These are phyloP conservation scores for Capsicum chinense DNA, from an alignment of 257 asterid species.

Conservation along the genomic window DNA sequence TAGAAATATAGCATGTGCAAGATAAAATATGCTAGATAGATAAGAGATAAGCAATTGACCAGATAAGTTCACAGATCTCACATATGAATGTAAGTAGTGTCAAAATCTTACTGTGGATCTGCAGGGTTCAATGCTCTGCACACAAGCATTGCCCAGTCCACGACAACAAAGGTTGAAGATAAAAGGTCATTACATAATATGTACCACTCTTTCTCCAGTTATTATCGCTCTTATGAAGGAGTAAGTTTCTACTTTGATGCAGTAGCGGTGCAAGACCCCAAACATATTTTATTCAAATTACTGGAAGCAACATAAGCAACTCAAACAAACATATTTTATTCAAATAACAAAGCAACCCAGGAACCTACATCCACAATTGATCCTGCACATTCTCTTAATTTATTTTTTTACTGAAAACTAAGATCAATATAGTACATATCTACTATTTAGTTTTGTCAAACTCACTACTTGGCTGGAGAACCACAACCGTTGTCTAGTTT, in stretches of 20 bases:
- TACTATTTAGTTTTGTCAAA: too few species aligned
- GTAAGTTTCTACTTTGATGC: conserved; percentile 65
- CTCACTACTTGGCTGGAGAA: too few species aligned
- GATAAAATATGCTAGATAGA: conserved; percentile 29
- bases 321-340: too few species aligned
- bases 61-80: conserved; percentile 81
- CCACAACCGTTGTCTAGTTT: too few species aligned
- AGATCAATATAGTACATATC: too few species aligned
- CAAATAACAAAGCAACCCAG: too few species aligned
- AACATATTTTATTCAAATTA: conserved; percentile 71
- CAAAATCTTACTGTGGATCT: conserved; percentile 91
- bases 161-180: conserved; percentile 77
- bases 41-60: conserved; percentile 57
- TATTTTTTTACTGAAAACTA: too few species aligned
- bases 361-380: too few species aligned
- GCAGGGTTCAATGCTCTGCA: conserved; percentile 32
- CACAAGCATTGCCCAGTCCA: conserved; percentile 69
- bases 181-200: conserved; percentile 67
- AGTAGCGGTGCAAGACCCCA: conserved; percentile 90
- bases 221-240: conserved; percentile 63
- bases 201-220: conserved; percentile 86
- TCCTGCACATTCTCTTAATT: too few species aligned
- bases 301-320: conserved; percentile 67
- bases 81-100: conserved; percentile 78
- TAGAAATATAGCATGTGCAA: background rate